Percentiles rank a stretch among this genome's conserved stretches.
phyloP scores from a whole-genome alignment of 2,329 filamentous ascomycete genomes.

The Colletotrichum magnum region DNA sequence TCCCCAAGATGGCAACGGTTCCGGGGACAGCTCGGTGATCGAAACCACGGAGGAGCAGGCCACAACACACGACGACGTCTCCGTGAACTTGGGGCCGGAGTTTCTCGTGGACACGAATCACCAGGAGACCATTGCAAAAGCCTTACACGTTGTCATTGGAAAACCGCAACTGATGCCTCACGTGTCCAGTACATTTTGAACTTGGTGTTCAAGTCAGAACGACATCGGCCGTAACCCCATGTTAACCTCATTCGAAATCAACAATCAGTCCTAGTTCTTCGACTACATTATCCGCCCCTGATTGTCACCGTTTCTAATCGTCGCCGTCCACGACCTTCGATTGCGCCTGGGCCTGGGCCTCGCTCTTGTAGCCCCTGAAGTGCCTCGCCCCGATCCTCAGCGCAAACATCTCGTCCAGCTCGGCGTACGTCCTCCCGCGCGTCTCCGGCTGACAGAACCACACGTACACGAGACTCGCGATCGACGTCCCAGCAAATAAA shows the following conservation, averaged over 20 bases:
- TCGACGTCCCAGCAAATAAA: slow-evolving; percentile 51
- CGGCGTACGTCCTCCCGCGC: slow-evolving; percentile 34
- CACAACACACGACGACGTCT: not conserved
- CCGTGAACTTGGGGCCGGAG: not conserved
- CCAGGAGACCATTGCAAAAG: not conserved
- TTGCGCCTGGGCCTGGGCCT: slow-evolving; percentile 1
- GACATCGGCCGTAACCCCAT: too few species aligned
- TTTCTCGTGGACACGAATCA: not conserved
- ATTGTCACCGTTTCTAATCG: not conserved
- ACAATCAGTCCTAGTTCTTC: not conserved
- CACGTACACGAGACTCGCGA: slow-evolving; percentile 47
- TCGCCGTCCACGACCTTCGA: not conserved
- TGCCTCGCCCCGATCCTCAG: slow-evolving; percentile 14
- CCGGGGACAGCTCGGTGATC: too few species aligned
- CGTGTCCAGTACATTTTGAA: too few species aligned
- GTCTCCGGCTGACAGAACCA: slow-evolving; percentile 52
- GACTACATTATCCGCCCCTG: not conserved
- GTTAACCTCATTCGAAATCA: not conserved
- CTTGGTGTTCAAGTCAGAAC: too few species aligned
- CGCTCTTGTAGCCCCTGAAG: not conserved
- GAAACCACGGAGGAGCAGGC: rapidly evolving
- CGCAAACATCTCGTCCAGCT: slow-evolving; percentile 43
- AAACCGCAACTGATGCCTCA: not conserved
- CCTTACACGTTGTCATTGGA: not conserved
- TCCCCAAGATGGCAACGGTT: too few species aligned